A percentile compares a stretch with the other conserved stretches of the same genome.
Conservation (phyloP, 2,329 filamentous ascomycete genomes). For the Fusarium fracticaudum region DNA sequence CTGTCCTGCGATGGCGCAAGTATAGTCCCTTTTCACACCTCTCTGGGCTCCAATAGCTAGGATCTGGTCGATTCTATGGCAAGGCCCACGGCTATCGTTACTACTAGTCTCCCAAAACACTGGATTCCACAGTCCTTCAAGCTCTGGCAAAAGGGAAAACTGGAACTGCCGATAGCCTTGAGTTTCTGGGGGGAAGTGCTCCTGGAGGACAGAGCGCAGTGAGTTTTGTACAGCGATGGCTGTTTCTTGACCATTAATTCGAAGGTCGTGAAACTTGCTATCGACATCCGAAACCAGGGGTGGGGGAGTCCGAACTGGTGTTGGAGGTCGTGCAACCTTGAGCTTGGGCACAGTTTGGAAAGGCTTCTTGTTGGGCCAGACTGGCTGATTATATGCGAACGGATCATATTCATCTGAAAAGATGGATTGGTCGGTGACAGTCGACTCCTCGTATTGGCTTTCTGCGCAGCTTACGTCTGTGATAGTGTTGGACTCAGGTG, state of each 20-base stretch:
- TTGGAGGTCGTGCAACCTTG: constrained; percentile 51
- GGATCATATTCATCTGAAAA: constrained; percentile 57
- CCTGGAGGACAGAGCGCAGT: constrained; percentile 61
- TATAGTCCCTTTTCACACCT: constrained; percentile 61
- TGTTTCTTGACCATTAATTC: constrained; percentile 53
- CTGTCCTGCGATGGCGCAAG: constrained; percentile 58
- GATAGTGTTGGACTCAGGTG: constrained; percentile 37
- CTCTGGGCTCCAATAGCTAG: constrained; percentile 67
- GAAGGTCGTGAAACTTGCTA: constrained; percentile 58
- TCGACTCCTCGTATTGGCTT: constrained; percentile 20
- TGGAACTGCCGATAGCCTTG: constrained; percentile 59
- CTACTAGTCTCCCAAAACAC: constrained; percentile 55
- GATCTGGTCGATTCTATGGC: constrained; percentile 64
- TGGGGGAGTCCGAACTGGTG: constrained; percentile 56
- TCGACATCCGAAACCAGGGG: constrained; percentile 45
- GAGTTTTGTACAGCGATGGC: constrained; percentile 66
- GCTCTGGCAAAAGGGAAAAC: constrained; percentile 59
- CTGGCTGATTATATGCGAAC: constrained; percentile 51
- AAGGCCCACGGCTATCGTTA: constrained; percentile 44
- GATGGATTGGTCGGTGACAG: constrained; percentile 17
- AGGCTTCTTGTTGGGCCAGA: constrained; percentile 37
- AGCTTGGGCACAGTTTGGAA: constrained; percentile 34
- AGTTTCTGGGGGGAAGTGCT: constrained; percentile 60
- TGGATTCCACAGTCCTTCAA: constrained; percentile 62
- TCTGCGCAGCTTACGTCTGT: constrained; percentile 12